A percentile compares a stretch with the other conserved stretches of the same genome.
These are phyloP conservation scores for Malassezia japonica DNA, from an alignment of 1,284 basidiomycete species.

Conservation along the genomic window DNA sequence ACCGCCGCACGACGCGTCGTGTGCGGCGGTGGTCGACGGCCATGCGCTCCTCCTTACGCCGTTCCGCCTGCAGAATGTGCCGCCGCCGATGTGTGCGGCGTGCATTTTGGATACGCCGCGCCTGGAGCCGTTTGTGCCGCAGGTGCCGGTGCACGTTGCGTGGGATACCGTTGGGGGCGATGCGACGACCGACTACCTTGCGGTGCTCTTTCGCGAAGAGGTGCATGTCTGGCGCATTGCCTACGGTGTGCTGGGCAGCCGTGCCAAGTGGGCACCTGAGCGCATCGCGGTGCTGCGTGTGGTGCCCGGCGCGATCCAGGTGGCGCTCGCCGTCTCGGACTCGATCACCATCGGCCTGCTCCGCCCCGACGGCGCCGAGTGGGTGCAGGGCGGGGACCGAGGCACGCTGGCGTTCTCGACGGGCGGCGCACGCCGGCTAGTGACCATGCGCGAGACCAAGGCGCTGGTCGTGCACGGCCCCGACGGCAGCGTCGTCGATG, in stretches of 20 bases:
- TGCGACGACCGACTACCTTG: slow-evolving; percentile 55
- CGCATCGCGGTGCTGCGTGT: neutral
- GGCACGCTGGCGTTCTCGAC: neutral
- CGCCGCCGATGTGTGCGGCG: slow-evolving; percentile 75
- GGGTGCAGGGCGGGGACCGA: neutral
- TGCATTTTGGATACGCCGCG: neutral
- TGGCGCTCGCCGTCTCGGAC: neutral
- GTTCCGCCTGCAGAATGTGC: slow-evolving; percentile 84
- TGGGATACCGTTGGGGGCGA: slow-evolving; percentile 48
- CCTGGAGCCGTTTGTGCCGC: neutral
- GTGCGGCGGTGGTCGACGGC: slow-evolving; percentile 84
- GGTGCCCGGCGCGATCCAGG: neutral
- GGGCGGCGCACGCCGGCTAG: neutral
- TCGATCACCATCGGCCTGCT: slow-evolving; percentile 32
- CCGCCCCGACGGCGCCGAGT: neutral
- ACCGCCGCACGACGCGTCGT: slow-evolving; percentile 69
- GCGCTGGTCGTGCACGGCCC: slow-evolving; percentile 18
- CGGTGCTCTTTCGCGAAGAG: slow-evolving; percentile 56
- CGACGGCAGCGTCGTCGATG: slow-evolving; percentile 20
- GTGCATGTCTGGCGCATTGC: slow-evolving; percentile 59
- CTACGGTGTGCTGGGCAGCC: slow-evolving; percentile 23
- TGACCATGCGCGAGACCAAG: slow-evolving; percentile 8
- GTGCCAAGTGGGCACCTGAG: neutral
- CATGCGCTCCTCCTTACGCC: slow-evolving; percentile 74
- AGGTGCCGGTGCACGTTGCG: slow-evolving; percentile 46